Percentiles rank a stretch among this genome's conserved stretches.
phyloP scores from a whole-genome alignment of 2,329 filamentous ascomycete species.

The Colletotrichum cordylinicola region DNA sequence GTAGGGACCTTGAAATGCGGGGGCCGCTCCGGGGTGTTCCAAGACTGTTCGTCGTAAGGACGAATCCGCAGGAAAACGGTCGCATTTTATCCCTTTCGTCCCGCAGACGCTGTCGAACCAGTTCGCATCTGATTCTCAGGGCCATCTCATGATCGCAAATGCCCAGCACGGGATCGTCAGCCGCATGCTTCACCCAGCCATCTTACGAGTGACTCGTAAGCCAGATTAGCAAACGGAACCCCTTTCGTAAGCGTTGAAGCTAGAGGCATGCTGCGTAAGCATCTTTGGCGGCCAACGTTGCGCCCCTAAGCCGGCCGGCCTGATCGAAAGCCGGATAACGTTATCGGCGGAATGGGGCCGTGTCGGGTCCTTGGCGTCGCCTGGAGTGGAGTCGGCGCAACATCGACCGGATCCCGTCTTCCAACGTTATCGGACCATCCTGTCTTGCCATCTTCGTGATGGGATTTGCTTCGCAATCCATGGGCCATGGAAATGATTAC shows the following conservation, averaged over 20 bases:
- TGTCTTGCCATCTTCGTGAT: background rate
- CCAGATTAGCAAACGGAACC: background rate
- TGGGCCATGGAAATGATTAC: accelerated
- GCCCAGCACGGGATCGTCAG: background rate
- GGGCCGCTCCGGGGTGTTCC: background rate
- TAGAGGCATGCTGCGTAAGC: background rate
- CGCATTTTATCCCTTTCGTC: background rate
- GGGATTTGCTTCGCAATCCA: accelerated
- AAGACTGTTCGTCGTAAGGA: background rate
- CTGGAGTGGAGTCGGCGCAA: background rate
- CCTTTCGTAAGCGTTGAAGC: background rate
- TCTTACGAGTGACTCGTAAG: background rate
- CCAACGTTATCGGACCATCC: background rate
- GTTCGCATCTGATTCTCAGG: background rate
- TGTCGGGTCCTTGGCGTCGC: background rate
- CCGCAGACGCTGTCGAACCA: background rate
- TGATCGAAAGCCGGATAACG: background rate
- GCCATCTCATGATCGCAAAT: background rate
- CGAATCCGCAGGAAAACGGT: background rate
- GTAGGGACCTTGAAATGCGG: background rate
- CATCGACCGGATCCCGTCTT: background rate
- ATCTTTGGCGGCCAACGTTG: background rate
- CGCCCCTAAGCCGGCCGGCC: background rate
- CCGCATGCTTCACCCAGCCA: background rate
- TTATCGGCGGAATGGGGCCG: background rate